Evolutionary conservation across 805 yeast genomes (phyloP).

Genomic region (Zygotorulaspora sp.): DNA sequence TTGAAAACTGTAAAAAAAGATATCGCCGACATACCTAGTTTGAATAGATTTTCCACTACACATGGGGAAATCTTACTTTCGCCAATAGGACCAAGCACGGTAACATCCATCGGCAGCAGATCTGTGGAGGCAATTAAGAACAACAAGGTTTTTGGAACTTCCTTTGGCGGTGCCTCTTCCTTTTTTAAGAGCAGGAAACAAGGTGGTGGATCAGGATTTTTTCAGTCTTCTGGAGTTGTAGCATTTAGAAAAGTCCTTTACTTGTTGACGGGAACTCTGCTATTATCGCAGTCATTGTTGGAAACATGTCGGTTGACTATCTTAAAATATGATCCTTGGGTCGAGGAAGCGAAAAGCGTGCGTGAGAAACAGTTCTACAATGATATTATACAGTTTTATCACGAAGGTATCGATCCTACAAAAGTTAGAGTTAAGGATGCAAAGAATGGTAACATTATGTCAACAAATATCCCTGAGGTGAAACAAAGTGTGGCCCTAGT

Average conservation of each 20-base stretch:
- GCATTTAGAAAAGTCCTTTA: slow-evolving; percentile 34
- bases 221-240: slow-evolving; percentile 25
- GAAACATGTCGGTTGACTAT: slow-evolving; percentile 49
- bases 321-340: slow-evolving; percentile 62
- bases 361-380: slow-evolving; percentile 40
- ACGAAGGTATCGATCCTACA: slow-evolving; percentile 36
- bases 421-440: slow-evolving; percentile 34
- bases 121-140: slow-evolving; percentile 1
- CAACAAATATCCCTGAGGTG: slow-evolving; percentile 31
- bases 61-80: slow-evolving; percentile 24
- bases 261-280: slow-evolving; percentile 41
- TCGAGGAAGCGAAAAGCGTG: slow-evolving; percentile 56
- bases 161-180: slow-evolving; percentile 23
- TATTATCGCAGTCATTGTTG: slow-evolving; percentile 51
- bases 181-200: slow-evolving; percentile 16
- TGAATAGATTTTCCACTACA: slow-evolving; percentile 33
- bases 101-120: background rate
- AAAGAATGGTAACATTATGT: slow-evolving; percentile 26
- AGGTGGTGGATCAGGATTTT: slow-evolving; percentile 24
- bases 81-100: slow-evolving; percentile 1
- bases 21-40: slow-evolving; percentile 33
- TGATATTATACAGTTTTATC: slow-evolving; percentile 33
- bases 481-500: slow-evolving; percentile 37
- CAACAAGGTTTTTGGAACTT: slow-evolving; percentile 10
- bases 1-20: slow-evolving; percentile 21